phyloP scores from a whole-genome alignment of 2,329 filamentous ascomycete genomes.

The Grosmannia clavigera region DNA sequence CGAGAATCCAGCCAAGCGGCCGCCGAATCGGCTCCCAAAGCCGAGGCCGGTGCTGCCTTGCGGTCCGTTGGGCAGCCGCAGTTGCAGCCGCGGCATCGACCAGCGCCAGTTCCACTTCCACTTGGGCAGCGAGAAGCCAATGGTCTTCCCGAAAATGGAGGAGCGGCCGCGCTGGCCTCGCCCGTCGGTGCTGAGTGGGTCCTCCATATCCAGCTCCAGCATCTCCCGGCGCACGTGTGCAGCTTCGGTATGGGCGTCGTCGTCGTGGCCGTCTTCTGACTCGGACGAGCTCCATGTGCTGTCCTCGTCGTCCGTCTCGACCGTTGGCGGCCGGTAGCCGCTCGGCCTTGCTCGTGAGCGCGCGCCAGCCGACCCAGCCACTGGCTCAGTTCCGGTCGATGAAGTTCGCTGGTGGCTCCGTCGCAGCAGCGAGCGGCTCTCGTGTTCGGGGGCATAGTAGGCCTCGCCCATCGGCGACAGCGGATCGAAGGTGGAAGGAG shows the following conservation, averaged over 20 bases:
- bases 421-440: slow-evolving; percentile 58
- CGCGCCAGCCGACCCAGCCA: slow-evolving; percentile 15
- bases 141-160: slow-evolving; percentile 41
- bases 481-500: slow-evolving; percentile 26
- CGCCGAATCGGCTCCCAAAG: background rate
- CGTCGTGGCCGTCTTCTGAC: slow-evolving; percentile 28
- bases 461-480: slow-evolving; percentile 47
- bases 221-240: slow-evolving; percentile 67
- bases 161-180: slow-evolving; percentile 22
- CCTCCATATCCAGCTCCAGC: slow-evolving; percentile 79
- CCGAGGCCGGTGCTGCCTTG: background rate
- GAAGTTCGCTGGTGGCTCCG: slow-evolving; percentile 30
- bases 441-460: slow-evolving; percentile 54
- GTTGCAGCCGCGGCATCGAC: slow-evolving; percentile 32
- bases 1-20: slow-evolving; percentile 9
- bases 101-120: slow-evolving; percentile 40
- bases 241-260: slow-evolving; percentile 38
- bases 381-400: slow-evolving; percentile 19
- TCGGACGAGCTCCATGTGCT: slow-evolving; percentile 36
- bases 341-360: slow-evolving; percentile 27
- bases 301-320: slow-evolving; percentile 62
- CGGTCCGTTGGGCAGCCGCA: slow-evolving; percentile 24
- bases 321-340: slow-evolving; percentile 69
- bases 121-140: slow-evolving; percentile 37
- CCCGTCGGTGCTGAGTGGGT: slow-evolving; percentile 32